Base-by-base conservation (phyloP, 306 rosid species). In the Fragaria vesca region DNA sequence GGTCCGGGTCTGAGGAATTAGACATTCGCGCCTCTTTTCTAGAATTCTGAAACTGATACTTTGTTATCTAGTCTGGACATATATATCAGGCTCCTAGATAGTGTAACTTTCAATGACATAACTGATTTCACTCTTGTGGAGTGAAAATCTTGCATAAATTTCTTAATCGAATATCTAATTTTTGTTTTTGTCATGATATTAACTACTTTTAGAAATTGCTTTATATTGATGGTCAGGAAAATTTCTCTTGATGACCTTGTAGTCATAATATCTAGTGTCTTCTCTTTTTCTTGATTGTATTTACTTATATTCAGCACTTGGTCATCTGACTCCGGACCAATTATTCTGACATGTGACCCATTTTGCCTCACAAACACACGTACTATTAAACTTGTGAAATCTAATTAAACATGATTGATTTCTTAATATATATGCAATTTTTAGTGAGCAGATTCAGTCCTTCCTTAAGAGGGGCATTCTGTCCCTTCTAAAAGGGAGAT, bases 1-100 rank as follows among this genome's bases (percentile, higher is more conserved):
- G 81, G 74, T 79, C 79, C 40, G 78, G 66, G 73, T 84, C 81
- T 42, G 87, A 84, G 63, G 85, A 86, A 46, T 75, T 83, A 76
- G 91, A 83, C 76, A 69, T 78, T 76, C 79, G 84, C 15, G 79
- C 84, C 72, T 48, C 81, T 51, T 71, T 81, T 86, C 80, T 77
- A 58, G 87, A 77, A 63, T 80, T 80, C 81, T 86, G 83, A 80
- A 51, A 66, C 54, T 6, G 12, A 32, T 12, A 20, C 63, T 24
- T 28, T 36, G 60, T 76, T 66, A 28, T 68, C 21, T 79, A 54
- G 34, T 12, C 48, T 74, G 48, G 47, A 26, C 32, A 20, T 69
- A 54, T 20, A 66, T 62, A 46, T 51, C 28, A 5, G 43, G 10
- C 60, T 79, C 73, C 15, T 17, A 62, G 75, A 50, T 78, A 42